Evolutionary conservation across 805 yeast species (phyloP), one percentile per base, ranked within the genome.

Genomic region (Metschnikowia reukaufii): DNA sequence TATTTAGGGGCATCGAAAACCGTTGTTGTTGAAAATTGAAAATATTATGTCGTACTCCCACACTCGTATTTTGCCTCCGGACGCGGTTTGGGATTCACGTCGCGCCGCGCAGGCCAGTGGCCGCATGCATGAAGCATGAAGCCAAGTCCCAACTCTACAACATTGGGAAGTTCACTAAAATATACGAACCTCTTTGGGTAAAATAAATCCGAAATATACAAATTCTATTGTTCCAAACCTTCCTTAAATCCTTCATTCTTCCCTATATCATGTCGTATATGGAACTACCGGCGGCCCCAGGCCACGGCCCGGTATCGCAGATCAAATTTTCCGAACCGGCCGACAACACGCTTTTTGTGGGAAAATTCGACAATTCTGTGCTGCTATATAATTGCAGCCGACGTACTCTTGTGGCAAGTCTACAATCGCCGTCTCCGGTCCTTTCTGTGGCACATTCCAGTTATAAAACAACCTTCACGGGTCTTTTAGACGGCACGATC

Each of bases 401-500:
- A 8, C 39, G 40, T 17, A 12, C 32, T 12, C 35, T 44, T 7
- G 23, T 45, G n/a, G 47, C 55, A 4, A 20, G 43, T 13, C 38
- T 51, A 32, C 5, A 16, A 18, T 23, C 52, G 31, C 49, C 55
- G 4, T 18, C 46, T 20, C 63, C 70, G 4, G 61, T 63, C 10
- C 57, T 70, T n/a, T 52, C 62, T 19, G 61, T 72, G 19, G 64
- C 69, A 3, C 50, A 55, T 47, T 58, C 58, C 42, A 35, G 63
- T 39, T 49, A 58, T 52, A 63, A 51, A 32, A 48, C 59, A 6
- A 72, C 78, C 1, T 77, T 67, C 48, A 69, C 72, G 2, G 84
- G 85, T 0, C 71, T 73, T 21, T 65, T 80, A 2, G 81, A 81
- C 50, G 87, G 89, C 2, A 63, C 72, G n/a, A 65, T 84, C 1